These are phyloP conservation scores for Pichia cephalocereana DNA, from an alignment of 805 yeast species.

Conservation along the genomic window DNA sequence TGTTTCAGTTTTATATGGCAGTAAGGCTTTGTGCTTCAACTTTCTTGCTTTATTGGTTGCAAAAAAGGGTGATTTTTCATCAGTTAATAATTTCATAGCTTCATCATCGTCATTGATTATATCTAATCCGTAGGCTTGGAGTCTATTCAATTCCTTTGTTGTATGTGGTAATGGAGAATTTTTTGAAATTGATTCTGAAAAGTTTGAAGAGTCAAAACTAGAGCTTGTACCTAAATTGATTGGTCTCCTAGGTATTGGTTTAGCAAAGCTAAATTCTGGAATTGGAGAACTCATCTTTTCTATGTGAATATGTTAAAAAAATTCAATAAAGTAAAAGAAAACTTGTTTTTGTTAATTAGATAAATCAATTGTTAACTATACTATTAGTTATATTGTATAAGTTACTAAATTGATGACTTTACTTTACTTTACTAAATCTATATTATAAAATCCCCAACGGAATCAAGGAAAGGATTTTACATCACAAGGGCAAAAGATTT, in stretches of 20 bases:
- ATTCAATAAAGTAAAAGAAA: too few relatives aligned
- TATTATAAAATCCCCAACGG: too few relatives aligned
- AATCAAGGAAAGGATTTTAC: too few relatives aligned
- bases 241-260: slow-evolving; percentile 7
- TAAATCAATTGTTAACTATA: too few relatives aligned
- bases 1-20: slow-evolving; percentile 72
- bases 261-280: slow-evolving; percentile 6
- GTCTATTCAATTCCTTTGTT: slow-evolving; percentile 15
- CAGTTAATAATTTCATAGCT: slow-evolving; percentile 16
- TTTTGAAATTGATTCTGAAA: background rate
- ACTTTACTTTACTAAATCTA: too few relatives aligned
- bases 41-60: slow-evolving; percentile 16
- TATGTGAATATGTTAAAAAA: background rate
- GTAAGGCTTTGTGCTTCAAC: slow-evolving; percentile 16
- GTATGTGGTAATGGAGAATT: slow-evolving; percentile 1
- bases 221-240: background rate
- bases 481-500: too few relatives aligned
- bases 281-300: slow-evolving; percentile 11
- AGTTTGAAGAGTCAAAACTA: slow-evolving; percentile 1
- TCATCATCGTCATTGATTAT: slow-evolving; percentile 41
- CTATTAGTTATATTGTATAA: too few relatives aligned
- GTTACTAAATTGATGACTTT: too few relatives aligned
- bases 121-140: slow-evolving; percentile 39
- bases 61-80: slow-evolving; percentile 17
- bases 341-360: too few relatives aligned